Conservation (phyloP, 148 eudicot genomes). For the Simmondsia chinensis region DNA sequence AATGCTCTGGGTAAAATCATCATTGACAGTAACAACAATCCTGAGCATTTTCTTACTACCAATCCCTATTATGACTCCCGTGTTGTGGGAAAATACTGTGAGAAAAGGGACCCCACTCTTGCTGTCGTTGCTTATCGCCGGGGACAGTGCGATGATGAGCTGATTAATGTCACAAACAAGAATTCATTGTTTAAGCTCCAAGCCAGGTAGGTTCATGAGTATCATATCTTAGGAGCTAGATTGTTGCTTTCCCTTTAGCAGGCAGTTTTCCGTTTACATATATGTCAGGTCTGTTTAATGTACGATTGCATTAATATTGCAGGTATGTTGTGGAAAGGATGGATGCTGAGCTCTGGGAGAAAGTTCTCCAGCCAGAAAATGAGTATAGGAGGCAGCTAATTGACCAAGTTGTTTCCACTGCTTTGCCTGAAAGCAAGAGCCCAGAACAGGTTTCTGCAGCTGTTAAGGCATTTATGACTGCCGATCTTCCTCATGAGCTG, state of each 20-base stretch:
- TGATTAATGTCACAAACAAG: conserved; percentile 80
- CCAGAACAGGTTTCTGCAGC: conserved; percentile 99
- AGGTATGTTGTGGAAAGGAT: conserved; percentile 95
- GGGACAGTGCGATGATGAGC: conserved; percentile 98
- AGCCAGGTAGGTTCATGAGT: conserved; percentile 47
- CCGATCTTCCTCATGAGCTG: conserved; percentile 95
- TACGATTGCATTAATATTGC: not conserved
- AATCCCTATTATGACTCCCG: conserved; percentile 96
- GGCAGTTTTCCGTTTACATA: not conserved
- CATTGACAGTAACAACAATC: conserved; percentile 93
- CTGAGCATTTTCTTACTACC: conserved; percentile 95
- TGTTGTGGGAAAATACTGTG: conserved; percentile 97
- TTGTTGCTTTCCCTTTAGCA: no score
- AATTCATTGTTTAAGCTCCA: conserved; percentile 90
- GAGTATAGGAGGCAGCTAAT: conserved; percentile 90
- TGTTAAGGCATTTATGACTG: conserved; percentile 98
- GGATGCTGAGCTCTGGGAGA: conserved; percentile 94
- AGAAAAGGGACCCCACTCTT: conserved; percentile 97
- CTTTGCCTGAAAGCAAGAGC: conserved; percentile 99
- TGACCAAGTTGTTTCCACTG: conserved; percentile 98
- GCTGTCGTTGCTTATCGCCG: conserved; percentile 95
- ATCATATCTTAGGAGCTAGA: no score
- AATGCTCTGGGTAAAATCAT: conserved; percentile 96
- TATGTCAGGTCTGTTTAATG: no score
- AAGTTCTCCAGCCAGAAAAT: conserved; percentile 83